Evolutionary conservation across 139 green algal species (phyloP).

Genomic region (Axilococcus clingmanii): DNA sequence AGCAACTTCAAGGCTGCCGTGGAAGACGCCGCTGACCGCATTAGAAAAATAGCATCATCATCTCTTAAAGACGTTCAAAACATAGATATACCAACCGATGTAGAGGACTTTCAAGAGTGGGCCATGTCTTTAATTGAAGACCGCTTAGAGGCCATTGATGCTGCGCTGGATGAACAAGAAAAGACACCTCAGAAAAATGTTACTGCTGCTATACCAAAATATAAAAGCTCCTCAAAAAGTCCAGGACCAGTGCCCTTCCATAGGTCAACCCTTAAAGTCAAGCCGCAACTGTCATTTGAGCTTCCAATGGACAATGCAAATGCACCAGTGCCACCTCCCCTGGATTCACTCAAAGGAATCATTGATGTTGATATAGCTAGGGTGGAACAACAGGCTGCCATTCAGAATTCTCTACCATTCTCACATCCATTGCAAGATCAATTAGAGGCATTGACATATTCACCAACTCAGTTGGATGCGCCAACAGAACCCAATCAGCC

Average conservation of each 20-base stretch:
- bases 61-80: no score
- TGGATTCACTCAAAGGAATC: background rate
- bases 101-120: constrained; percentile 25
- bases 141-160: constrained; percentile 35
- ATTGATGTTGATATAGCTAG: background rate
- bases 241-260: background rate
- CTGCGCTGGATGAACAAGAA: constrained; percentile 20
- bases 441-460: constrained; percentile 41
- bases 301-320: constrained; percentile 52
- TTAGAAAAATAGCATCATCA: constrained; percentile 11
- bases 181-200: background rate
- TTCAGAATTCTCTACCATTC: background rate
- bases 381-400: background rate
- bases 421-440: constrained; percentile 49
- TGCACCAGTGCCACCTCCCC: background rate
- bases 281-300: constrained; percentile 44
- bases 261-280: constrained; percentile 2
- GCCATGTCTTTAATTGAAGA: constrained; percentile 34
- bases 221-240: background rate
- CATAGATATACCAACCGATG: no score
- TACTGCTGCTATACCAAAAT: background rate
- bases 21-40: constrained; percentile 1
- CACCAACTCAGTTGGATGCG: constrained; percentile 24
- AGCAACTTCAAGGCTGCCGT: constrained; percentile 17
- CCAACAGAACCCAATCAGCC: constrained; percentile 2